Evolutionary conservation across 2,329 filamentous ascomycete species (phyloP).

Genomic region (Furcasterigmium furcatum): DNA sequence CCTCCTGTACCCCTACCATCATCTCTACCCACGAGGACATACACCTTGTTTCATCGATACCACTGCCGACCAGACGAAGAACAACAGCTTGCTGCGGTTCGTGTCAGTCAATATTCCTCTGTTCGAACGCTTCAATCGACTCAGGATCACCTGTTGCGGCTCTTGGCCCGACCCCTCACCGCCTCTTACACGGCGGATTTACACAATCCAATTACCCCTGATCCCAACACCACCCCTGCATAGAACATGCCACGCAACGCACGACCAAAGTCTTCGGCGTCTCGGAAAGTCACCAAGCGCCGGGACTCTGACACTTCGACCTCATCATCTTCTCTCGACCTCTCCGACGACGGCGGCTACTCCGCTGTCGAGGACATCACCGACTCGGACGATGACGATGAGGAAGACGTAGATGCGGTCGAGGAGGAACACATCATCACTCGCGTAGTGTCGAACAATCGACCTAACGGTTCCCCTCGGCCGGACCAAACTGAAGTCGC

Average conservation of each 20-base stretch:
- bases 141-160: not conserved
- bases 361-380: slow-evolving; percentile 76
- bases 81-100: no score
- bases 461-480: not conserved
- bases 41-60: not conserved
- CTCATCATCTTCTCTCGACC: slow-evolving; percentile 44
- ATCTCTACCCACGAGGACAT: not conserved
- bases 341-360: slow-evolving; percentile 69
- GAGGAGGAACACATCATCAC: slow-evolving; percentile 73
- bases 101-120: not conserved
- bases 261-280: slow-evolving; percentile 41
- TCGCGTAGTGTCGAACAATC: slow-evolving; percentile 25
- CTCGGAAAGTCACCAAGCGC: slow-evolving; percentile 42
- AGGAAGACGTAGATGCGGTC: slow-evolving; percentile 72
- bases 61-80: no score
- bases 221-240: slow-evolving; percentile 3
- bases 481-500: slow-evolving; percentile 7
- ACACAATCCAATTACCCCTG: slow-evolving; percentile 9
- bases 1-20: not conserved
- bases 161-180: slow-evolving; percentile 1
- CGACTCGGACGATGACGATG: slow-evolving; percentile 74
- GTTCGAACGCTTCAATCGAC: not conserved
- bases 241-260: slow-evolving; percentile 50
- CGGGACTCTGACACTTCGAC: slow-evolving; percentile 50
- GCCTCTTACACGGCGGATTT: slow-evolving; percentile 2